phyloP scores from a whole-genome alignment of 352 stramenopile genomes.

The Phytophthora multivora region DNA sequence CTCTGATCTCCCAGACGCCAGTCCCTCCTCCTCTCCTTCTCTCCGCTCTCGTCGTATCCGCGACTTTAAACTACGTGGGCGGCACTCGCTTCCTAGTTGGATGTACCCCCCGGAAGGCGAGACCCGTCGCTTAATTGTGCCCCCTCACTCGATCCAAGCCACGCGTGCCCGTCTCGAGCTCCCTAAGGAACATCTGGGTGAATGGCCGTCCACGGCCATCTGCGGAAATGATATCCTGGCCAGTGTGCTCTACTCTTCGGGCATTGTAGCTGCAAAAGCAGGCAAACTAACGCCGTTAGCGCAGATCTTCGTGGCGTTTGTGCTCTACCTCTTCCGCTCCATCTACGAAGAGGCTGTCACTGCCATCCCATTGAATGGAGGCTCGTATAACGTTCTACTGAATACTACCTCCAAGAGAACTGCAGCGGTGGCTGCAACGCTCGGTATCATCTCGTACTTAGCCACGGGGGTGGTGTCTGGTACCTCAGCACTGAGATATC shows the following conservation, averaged over 20 bases:
- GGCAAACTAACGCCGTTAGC: constrained; percentile 88
- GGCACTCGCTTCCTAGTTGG: constrained; percentile 33
- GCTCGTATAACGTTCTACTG: constrained; percentile 92
- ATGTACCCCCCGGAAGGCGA: constrained; percentile 53
- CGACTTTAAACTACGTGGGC: constrained; percentile 24
- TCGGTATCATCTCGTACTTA: constrained; percentile 93
- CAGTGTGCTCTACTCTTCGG: constrained; percentile 84
- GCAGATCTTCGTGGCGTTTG: constrained; percentile 74
- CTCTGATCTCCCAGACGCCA: constrained; percentile 4
- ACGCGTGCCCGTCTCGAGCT: constrained; percentile 32
- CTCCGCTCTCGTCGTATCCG: constrained; percentile 24
- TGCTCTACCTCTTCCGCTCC: constrained; percentile 75
- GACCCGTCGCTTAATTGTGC: constrained; percentile 33
- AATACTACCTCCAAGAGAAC: constrained; percentile 92
- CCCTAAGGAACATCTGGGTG: constrained; percentile 47
- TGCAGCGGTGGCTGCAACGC: constrained; percentile 85
- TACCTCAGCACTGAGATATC: constrained; percentile 65
- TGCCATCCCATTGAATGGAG: constrained; percentile 90
- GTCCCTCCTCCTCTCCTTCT: constrained; percentile 4
- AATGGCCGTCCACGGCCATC: constrained; percentile 91
- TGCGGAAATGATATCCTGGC: constrained; percentile 93
- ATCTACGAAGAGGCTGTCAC: constrained; percentile 93
- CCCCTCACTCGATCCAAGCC: constrained; percentile 27
- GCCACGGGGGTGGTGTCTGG: constrained; percentile 83
- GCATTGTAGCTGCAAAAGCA: constrained; percentile 69